Evolutionary conservation across 768 basidiomycete species (phyloP).

Genomic region (Russula dissimulans): DNA sequence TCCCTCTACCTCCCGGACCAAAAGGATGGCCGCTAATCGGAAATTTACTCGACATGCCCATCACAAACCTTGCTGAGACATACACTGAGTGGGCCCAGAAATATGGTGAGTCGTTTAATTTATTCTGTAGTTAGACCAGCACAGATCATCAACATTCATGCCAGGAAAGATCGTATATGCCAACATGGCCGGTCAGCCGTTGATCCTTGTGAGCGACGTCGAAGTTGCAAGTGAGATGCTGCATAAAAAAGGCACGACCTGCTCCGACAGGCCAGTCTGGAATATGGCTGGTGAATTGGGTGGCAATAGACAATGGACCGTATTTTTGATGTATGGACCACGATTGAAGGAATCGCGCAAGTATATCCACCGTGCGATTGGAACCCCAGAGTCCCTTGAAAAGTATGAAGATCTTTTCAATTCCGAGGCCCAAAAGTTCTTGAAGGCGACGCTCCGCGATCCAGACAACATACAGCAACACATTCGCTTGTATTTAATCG

Average conservation of each 20-base stretch:
- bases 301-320: neutral
- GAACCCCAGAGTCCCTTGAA: neutral
- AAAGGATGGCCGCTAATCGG: slow-evolving; percentile 6
- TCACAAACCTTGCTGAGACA: neutral
- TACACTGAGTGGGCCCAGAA: neutral
- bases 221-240: slow-evolving; percentile 1
- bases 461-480: neutral
- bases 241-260: neutral
- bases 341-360: neutral
- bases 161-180: slow-evolving; percentile 2
- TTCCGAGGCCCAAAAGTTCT: neutral
- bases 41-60: slow-evolving; percentile 1
- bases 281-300: neutral
- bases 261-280: neutral
- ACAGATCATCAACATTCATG: no score
- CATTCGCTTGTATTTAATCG: neutral
- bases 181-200: neutral
- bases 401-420: neutral
- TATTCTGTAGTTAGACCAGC: neutral
- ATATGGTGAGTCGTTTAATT: neutral
- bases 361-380: neutral
- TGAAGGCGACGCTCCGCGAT: neutral
- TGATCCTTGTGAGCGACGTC: neutral
- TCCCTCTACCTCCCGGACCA: neutral
- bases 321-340: neutral